A percentile compares a stretch with the other conserved stretches of the same genome.
Evolutionary conservation across 257 asterid species (phyloP).

Genomic region (Ligustrum vulgare): DNA sequence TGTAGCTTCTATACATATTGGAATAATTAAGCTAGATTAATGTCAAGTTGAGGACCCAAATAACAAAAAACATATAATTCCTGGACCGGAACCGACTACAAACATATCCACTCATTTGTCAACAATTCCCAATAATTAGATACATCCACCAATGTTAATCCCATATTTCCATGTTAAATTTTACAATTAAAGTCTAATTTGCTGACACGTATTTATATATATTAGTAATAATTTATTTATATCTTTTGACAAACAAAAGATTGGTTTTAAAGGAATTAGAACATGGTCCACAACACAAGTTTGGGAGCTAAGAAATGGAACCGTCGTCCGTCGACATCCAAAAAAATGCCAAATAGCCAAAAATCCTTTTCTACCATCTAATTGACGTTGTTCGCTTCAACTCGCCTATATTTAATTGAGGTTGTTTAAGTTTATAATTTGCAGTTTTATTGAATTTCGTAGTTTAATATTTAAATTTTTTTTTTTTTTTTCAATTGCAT

Average conservation of each 20-base stretch:
- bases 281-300: neutral
- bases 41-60: neutral
- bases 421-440: too few relatives aligned
- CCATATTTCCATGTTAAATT: neutral
- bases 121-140: constrained; percentile 3
- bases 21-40: neutral
- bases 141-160: constrained; percentile 1
- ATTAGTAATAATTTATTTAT: too few relatives aligned
- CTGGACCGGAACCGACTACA: neutral
- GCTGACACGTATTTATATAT: too few relatives aligned
- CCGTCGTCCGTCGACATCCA: neutral
- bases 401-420: too few relatives aligned
- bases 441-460: too few relatives aligned
- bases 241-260: too few relatives aligned
- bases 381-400: too few relatives aligned
- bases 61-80: neutral
- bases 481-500: too few relatives aligned
- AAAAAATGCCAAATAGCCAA: neutral
- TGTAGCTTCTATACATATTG: neutral
- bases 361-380: too few relatives aligned
- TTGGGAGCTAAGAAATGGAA: constrained; percentile 8
- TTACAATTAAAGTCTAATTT: neutral
- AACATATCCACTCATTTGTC: constrained; percentile 18
- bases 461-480: too few relatives aligned
- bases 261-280: neutral